phyloP scores from a whole-genome alignment of 768 basidiomycete species.

The Boletus subparvulus region DNA sequence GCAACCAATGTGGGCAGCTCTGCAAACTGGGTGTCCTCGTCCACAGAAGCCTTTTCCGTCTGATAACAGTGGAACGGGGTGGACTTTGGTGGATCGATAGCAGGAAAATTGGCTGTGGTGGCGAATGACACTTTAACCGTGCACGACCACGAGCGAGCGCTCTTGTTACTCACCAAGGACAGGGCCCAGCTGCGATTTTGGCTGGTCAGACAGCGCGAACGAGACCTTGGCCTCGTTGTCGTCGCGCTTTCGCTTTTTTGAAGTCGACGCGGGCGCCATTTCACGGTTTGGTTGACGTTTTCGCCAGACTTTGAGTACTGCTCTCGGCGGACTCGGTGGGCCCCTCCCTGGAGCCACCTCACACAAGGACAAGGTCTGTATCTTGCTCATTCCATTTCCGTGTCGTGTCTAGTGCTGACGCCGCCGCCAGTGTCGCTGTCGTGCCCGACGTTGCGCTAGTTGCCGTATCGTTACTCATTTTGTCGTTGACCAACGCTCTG shows the following conservation, averaged over 20 bases:
- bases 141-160: conserved; percentile 28
- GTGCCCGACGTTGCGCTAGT: conserved; percentile 22
- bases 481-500: conserved; percentile 19
- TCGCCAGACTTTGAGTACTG: conserved; percentile 1
- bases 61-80: conserved; percentile 65
- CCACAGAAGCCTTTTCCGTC: conserved; percentile 31
- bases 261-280: conserved; percentile 25
- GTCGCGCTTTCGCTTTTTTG: conserved; percentile 53
- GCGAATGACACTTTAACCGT: conserved; percentile 12
- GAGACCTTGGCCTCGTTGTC: conserved; percentile 35
- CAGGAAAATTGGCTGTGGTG: conserved; percentile 61
- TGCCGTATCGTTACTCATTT: conserved; percentile 25
- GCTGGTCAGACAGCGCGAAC: conserved; percentile 37
- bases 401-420: conserved; percentile 13
- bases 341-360: conserved; percentile 11
- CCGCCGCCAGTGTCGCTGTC: conserved; percentile 10
- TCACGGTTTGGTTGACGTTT: conserved; percentile 16
- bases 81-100: conserved; percentile 52
- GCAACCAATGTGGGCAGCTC: conserved; percentile 50
- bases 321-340: neutral
- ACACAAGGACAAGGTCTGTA: conserved; percentile 26
- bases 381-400: neutral
- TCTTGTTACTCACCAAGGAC: conserved; percentile 45
- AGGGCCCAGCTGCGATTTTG: conserved; percentile 44
- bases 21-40: conserved; percentile 32